Base-by-base conservation (phyloP, 2,329 filamentous ascomycete genomes). In the Cryphonectria carpinicola region DNA sequence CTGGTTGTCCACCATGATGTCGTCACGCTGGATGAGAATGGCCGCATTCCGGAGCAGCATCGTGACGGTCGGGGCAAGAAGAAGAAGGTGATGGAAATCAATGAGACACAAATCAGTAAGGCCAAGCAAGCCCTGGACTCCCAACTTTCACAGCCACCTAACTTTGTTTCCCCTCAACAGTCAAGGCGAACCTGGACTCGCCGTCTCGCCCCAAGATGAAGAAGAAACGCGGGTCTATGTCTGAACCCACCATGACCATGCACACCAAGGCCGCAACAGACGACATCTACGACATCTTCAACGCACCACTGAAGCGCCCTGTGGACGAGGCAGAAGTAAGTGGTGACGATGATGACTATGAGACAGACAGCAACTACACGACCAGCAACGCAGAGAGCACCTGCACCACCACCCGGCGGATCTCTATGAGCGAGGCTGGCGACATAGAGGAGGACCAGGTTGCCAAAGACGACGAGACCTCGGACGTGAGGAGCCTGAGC, bases 241-340 rank as follows among this genome's bases (percentile, higher is more conserved):
- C 87, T 66, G 95, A 98, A 80, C 93, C 95, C n/a, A 99, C 96
- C 1, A 98, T 99, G 95, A 99, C 96, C 0, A 89, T 99, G 74
- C 94, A 98, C 78, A 99, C 96, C 17, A 93, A 89, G 76, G 95
- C 96, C 74, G 96, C 96, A 5, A 98, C 95, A 73, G 95, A 98
- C 76, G 96, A 99, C 76, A 98, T 99, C 67, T 98, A 98, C 77
- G 94, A 94, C 70, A 93, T 99, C 64, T 99, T 98, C 82, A 98
- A 96, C 77, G 93, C 96, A 70, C 95, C 96, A 1, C 80, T 95
- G 28, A 81, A 83, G 69, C 73, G 80, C 67, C 79, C 74, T 72
- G 77, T 74, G 22, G 77, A 66, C 1, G 76, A 81, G 22, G 80
- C 81, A 39, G 82, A 83, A 10, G 82, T 81, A 56, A 85, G 81